These are phyloP conservation scores for Cryptococcus amylolentus DNA, from an alignment of 1,284 basidiomycete genomes.

Conservation along the genomic window DNA sequence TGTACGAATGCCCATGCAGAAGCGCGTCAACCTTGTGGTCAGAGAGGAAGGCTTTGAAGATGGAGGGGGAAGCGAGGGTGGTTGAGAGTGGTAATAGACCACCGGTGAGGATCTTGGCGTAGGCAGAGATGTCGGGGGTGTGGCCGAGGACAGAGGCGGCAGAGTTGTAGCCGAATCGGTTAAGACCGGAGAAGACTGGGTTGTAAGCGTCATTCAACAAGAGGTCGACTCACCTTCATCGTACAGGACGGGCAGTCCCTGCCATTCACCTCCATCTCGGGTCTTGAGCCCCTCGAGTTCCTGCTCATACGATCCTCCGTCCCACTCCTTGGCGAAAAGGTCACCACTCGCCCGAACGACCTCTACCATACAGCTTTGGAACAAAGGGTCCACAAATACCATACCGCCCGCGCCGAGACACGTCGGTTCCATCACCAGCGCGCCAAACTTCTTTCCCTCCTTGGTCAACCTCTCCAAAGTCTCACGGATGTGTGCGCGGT, in stretches of 20 bases:
- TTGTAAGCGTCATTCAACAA: background rate
- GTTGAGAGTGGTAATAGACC: slow-evolving; percentile 83
- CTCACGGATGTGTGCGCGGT: slow-evolving; percentile 61
- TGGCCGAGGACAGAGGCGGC: slow-evolving; percentile 65
- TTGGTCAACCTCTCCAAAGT: slow-evolving; percentile 57
- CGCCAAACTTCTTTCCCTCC: slow-evolving; percentile 54
- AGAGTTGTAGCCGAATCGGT: slow-evolving; percentile 74
- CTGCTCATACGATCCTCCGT: slow-evolving; percentile 9
- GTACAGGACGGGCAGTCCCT: slow-evolving; percentile 83
- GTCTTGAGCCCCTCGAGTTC: slow-evolving; percentile 10
- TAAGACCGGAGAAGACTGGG: slow-evolving; percentile 80
- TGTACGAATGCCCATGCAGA: slow-evolving; percentile 93
- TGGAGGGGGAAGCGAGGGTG: slow-evolving; percentile 72
- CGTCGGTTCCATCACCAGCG: slow-evolving; percentile 85
- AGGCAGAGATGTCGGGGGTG: slow-evolving; percentile 79
- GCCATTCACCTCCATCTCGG: slow-evolving; percentile 52
- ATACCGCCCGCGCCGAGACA: slow-evolving; percentile 96
- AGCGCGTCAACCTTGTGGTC: slow-evolving; percentile 75
- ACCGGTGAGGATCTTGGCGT: slow-evolving; percentile 93
- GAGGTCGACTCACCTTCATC: slow-evolving; percentile 63
- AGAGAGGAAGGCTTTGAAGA: slow-evolving; percentile 77
- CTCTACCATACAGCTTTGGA: slow-evolving; percentile 84
- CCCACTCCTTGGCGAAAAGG: slow-evolving; percentile 46
- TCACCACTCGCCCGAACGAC: slow-evolving; percentile 61
- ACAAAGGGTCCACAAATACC: slow-evolving; percentile 96